phyloP scores from a whole-genome alignment of 139 green algal species.

The Closterium sp. region DNA sequence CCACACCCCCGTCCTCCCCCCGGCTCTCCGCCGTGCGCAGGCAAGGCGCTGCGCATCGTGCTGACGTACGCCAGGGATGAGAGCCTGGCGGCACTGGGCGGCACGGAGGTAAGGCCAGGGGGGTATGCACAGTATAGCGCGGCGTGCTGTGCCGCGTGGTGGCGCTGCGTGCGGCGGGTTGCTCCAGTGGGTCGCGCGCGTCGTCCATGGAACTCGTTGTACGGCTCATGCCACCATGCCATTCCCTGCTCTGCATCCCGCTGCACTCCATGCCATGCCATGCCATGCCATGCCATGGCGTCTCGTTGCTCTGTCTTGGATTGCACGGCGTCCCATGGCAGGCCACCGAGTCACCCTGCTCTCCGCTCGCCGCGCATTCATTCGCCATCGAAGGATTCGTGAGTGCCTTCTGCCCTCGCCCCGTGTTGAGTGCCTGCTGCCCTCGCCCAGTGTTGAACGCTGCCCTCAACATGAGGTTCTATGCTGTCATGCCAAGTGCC shows the following conservation, averaged over 20 bases:
- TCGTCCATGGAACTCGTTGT: no score
- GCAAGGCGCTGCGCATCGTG: constrained; percentile 4
- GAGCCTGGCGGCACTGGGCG: background rate
- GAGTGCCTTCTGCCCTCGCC: background rate
- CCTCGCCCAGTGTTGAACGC: no score
- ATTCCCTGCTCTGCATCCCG: background rate
- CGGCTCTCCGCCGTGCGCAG: background rate
- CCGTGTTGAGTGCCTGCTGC: no score
- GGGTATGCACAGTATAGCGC: no score
- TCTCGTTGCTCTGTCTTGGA: no score
- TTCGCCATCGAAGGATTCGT: background rate
- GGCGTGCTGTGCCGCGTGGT: no score
- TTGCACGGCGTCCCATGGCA: no score
- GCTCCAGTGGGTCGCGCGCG: no score
- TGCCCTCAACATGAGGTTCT: no score
- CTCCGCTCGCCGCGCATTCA: background rate
- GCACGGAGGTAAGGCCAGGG: background rate
- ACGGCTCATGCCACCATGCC: background rate
- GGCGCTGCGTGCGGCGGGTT: no score
- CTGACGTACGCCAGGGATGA: constrained; percentile 3
- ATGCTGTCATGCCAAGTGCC: no score
- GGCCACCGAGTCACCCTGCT: background rate
- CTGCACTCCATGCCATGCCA: background rate
- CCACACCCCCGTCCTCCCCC: background rate
- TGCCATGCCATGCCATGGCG: background rate